Conservation (phyloP, 1,139 yeast genomes). For the Meyerozyma sp. region DNA sequence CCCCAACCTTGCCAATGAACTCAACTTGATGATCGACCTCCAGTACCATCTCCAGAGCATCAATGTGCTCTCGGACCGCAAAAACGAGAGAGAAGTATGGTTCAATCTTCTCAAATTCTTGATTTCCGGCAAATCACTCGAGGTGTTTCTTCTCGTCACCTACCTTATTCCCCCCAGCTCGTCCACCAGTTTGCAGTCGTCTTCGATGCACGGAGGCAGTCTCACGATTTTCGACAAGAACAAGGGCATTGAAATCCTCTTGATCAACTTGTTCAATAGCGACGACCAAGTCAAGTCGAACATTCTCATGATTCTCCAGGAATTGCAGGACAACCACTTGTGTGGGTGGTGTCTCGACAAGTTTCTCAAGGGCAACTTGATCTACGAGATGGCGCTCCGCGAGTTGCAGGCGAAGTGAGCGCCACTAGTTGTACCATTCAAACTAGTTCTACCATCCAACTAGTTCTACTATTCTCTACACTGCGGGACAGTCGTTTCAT, state of each 20-base stretch:
- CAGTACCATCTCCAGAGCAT: conserved; percentile 41
- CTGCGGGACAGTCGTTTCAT: no score
- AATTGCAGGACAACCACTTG: conserved; percentile 38
- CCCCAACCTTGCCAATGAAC: conserved; percentile 37
- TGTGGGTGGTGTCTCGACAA: conserved; percentile 45
- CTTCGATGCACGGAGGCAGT: conserved; percentile 37
- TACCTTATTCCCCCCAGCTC: conserved; percentile 42
- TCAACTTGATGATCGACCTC: conserved; percentile 40
- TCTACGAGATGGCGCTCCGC: conserved; percentile 39
- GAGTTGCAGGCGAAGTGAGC: conserved; percentile 24
- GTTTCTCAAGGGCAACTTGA: conserved; percentile 32
- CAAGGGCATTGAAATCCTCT: conserved; percentile 38
- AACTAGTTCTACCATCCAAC: no score
- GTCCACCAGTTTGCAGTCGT: conserved; percentile 36
- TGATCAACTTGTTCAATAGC: conserved; percentile 47
- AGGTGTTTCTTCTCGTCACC: conserved; percentile 35
- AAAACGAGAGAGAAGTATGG: conserved; percentile 39
- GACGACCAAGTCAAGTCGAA: conserved; percentile 38
- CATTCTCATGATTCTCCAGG: conserved; percentile 41
- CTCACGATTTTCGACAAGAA: conserved; percentile 43
- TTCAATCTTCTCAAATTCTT: conserved; percentile 38
- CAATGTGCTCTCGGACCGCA: conserved; percentile 13
- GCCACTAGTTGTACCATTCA: no score
- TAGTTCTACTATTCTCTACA: no score
- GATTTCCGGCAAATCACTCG: conserved; percentile 41